phyloP scores from a whole-genome alignment of 805 yeast genomes.

The Starmerella powellii region DNA sequence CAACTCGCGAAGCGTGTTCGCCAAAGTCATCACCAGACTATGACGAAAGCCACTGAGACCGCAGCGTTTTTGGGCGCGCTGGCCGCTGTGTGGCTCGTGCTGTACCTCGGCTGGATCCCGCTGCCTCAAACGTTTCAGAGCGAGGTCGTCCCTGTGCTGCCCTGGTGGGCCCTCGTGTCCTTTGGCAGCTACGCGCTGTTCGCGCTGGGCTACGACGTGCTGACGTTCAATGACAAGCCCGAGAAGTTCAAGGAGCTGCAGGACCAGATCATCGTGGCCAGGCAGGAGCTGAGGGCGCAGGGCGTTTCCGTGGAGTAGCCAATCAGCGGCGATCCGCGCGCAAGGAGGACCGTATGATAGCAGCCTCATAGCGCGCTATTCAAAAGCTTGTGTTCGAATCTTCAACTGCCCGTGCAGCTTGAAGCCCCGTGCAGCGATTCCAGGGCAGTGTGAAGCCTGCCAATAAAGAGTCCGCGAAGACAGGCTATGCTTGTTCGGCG shows the following conservation, averaged over 20 bases:
- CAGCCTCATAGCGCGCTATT: no score
- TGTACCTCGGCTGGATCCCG: slow-evolving; percentile 44
- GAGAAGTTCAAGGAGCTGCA: slow-evolving; percentile 52
- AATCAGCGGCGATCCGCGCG: no score
- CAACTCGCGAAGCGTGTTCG: no score
- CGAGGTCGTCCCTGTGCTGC: slow-evolving; percentile 52
- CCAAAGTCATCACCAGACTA: no score
- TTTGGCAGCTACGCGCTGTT: slow-evolving; percentile 60
- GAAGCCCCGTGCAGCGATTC: no score
- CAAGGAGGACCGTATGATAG: no score
- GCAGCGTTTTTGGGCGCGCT: slow-evolving; percentile 36
- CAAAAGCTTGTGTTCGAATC: no score
- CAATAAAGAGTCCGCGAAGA: no score
- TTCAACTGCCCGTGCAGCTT: no score
- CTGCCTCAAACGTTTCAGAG: slow-evolving; percentile 36
- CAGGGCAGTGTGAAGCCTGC: no score
- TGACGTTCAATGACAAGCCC: slow-evolving; percentile 58
- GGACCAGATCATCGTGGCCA: slow-evolving; percentile 50
- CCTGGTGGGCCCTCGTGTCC: slow-evolving; percentile 57
- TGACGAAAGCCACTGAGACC: slow-evolving; percentile 62
- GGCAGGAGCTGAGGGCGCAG: slow-evolving; percentile 41
- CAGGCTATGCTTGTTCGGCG: no score
- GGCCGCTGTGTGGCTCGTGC: slow-evolving; percentile 43
- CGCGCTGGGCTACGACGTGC: slow-evolving; percentile 56
- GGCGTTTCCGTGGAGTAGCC: slow-evolving; percentile 32